Evolutionary conservation across 768 basidiomycete species (phyloP).

Genomic region (Amanita thiersii): DNA sequence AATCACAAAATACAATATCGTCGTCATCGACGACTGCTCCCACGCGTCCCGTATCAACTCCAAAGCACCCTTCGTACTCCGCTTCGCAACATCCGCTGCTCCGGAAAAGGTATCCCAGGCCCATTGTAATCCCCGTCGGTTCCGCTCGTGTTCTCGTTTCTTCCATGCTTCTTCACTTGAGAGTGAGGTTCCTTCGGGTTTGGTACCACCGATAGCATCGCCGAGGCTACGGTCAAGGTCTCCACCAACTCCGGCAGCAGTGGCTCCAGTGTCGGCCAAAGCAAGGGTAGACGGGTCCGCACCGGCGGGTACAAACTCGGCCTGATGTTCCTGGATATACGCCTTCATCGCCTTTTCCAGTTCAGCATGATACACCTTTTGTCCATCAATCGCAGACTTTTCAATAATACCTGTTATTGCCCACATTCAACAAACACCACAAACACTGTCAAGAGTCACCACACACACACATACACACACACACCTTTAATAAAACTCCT

Average conservation of each 20-base stretch:
- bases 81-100: constrained; percentile 59
- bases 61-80: constrained; percentile 62
- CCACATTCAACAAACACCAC: constrained; percentile 6
- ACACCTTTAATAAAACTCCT: constrained; percentile 93
- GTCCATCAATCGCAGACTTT: constrained; percentile 83
- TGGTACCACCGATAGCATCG: constrained; percentile 9
- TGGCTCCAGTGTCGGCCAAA: constrained; percentile 32
- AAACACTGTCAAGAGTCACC: not conserved
- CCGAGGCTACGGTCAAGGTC: constrained; percentile 9
- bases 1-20: constrained; percentile 69
- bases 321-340: constrained; percentile 85
- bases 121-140: constrained; percentile 75
- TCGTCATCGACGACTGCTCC: constrained; percentile 68
- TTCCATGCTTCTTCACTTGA: constrained; percentile 33
- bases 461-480: not conserved
- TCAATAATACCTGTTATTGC: constrained; percentile 77
- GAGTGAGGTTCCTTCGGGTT: constrained; percentile 12
- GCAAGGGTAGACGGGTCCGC: constrained; percentile 52
- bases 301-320: constrained; percentile 85
- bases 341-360: constrained; percentile 77
- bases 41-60: constrained; percentile 75
- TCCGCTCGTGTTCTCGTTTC: constrained; percentile 59
- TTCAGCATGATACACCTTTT: constrained; percentile 78
- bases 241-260: constrained; percentile 21
- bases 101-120: constrained; percentile 83